A percentile compares a stretch with the other conserved stretches of the same genome.
phyloP scores from a whole-genome alignment of 768 basidiomycete genomes.

The Rhodocollybia butyracea region DNA sequence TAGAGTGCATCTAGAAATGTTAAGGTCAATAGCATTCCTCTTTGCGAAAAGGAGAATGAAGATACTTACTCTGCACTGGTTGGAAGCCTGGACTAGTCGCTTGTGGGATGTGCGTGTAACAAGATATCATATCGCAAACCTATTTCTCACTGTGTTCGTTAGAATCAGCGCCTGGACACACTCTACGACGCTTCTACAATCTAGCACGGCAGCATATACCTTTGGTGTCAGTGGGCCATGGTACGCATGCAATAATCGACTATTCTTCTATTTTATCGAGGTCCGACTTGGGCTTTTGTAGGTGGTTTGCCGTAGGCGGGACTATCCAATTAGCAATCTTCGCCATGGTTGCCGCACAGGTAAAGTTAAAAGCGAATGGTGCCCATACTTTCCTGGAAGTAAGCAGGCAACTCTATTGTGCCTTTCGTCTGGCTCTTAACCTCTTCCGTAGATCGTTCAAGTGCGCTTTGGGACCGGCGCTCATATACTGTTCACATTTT shows the following conservation, averaged over 20 bases:
- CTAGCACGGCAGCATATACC: slow-evolving; percentile 48
- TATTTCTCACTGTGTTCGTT: neutral
- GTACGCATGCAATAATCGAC: slow-evolving; percentile 22
- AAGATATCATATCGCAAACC: neutral
- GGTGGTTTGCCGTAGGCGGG: slow-evolving; percentile 51
- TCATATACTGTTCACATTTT: slow-evolving; percentile 51
- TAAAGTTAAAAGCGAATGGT: slow-evolving; percentile 58
- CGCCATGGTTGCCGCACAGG: slow-evolving; percentile 49
- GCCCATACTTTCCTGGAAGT: slow-evolving; percentile 57
- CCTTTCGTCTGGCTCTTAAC: neutral
- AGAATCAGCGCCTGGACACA: slow-evolving; percentile 56
- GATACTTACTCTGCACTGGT: too few species aligned
- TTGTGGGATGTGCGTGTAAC: slow-evolving; percentile 41
- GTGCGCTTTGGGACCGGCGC: slow-evolving; percentile 42
- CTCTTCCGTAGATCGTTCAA: slow-evolving; percentile 41
- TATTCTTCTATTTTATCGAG: neutral
- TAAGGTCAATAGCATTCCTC: slow-evolving; percentile 25
- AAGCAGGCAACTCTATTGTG: neutral
- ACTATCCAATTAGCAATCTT: slow-evolving; percentile 55
- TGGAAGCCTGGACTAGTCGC: slow-evolving; percentile 45
- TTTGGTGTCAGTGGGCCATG: slow-evolving; percentile 51
- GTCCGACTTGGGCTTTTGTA: slow-evolving; percentile 11
- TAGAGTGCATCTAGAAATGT: slow-evolving; percentile 45
- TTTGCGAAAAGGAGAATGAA: neutral
- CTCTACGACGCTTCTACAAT: slow-evolving; percentile 55